Conservation (phyloP, 306 rosid species). For the Gillenia trifoliata region DNA sequence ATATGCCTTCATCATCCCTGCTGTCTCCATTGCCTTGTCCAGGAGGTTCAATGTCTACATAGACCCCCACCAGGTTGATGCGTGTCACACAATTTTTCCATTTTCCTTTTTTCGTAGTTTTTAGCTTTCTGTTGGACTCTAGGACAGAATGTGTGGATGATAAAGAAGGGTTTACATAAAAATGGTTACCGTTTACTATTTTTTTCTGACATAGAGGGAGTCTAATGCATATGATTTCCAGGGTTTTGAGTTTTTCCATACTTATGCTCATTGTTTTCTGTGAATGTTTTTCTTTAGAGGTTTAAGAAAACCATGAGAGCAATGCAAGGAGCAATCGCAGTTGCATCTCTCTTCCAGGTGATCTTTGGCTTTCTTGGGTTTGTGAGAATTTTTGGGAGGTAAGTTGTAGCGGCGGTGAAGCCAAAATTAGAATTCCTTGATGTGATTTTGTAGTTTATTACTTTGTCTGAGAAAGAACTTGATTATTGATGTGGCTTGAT, state of each 20-base stretch:
- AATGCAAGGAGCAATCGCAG: constrained; percentile 64
- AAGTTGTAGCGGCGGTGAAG: constrained; percentile 1
- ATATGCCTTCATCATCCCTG: constrained; percentile 62
- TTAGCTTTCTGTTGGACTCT: not conserved
- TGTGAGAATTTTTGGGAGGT: constrained; percentile 76
- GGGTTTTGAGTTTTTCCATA: constrained; percentile 10
- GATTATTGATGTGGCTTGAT: not conserved
- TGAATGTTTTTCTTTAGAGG: constrained; percentile 41
- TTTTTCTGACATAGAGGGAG: not conserved
- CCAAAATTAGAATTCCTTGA: not conserved
- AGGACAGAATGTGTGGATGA: not conserved
- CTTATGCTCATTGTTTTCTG: constrained; percentile 10
- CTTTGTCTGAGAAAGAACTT: constrained; percentile 18
- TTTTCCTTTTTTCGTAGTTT: not conserved
- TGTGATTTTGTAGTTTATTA: constrained; percentile 10
- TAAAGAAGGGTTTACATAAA: constrained; percentile 4
- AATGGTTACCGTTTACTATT: not conserved
- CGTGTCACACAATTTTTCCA: constrained; percentile 5
- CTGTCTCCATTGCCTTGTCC: constrained; percentile 46
- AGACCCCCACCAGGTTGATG: constrained; percentile 72
- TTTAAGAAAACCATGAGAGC: constrained; percentile 66
- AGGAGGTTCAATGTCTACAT: constrained; percentile 35
- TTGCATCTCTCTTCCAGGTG: constrained; percentile 65
- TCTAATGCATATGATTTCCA: not conserved
- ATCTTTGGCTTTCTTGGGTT: constrained; percentile 72